A percentile compares a stretch with the other conserved stretches of the same genome.
Evolutionary conservation across 1,139 yeast species (phyloP).

Genomic region (Debaryomycetaceae sp.): DNA sequence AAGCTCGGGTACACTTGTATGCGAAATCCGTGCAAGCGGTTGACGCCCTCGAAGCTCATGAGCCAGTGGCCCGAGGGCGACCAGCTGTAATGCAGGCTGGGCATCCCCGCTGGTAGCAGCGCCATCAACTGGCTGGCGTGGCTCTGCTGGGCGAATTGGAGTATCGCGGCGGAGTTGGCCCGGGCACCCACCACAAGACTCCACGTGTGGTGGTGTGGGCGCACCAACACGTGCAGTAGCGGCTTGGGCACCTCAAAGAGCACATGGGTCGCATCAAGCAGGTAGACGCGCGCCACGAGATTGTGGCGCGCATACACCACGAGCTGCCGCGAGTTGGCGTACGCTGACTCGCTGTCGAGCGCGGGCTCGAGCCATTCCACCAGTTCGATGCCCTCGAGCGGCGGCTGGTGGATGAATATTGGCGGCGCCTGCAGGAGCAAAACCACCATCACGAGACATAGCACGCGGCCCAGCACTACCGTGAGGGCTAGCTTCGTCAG

Average conservation of each 20-base stretch:
- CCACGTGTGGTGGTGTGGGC: constrained; percentile 24
- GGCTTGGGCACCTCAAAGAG: constrained; percentile 33
- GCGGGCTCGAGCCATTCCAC: constrained; percentile 34
- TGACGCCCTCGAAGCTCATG: constrained; percentile 21
- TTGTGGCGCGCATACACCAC: constrained; percentile 25
- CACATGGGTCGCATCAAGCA: constrained; percentile 34
- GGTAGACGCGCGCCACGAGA: constrained; percentile 31
- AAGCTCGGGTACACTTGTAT: constrained; percentile 27
- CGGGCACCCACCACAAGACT: constrained; percentile 19
- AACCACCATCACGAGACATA: constrained; percentile 20
- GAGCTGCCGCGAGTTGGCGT: constrained; percentile 30
- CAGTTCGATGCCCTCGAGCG: constrained; percentile 26
- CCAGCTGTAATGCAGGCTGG: constrained; percentile 24
- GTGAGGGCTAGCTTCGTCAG: neutral
- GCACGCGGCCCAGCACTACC: constrained; percentile 4
- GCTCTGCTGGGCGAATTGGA: constrained; percentile 36
- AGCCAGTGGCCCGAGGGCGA: constrained; percentile 35
- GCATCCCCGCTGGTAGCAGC: too few species aligned
- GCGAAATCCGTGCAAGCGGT: constrained; percentile 26
- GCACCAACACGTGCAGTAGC: constrained; percentile 13
- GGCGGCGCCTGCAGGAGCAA: constrained; percentile 23
- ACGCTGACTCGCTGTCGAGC: constrained; percentile 21
- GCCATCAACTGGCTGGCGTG: constrained; percentile 23
- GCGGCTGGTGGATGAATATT: constrained; percentile 24
- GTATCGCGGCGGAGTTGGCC: constrained; percentile 18